phyloP scores from a whole-genome alignment of 805 yeast genomes.

The Suhomyces canberraensis region DNA sequence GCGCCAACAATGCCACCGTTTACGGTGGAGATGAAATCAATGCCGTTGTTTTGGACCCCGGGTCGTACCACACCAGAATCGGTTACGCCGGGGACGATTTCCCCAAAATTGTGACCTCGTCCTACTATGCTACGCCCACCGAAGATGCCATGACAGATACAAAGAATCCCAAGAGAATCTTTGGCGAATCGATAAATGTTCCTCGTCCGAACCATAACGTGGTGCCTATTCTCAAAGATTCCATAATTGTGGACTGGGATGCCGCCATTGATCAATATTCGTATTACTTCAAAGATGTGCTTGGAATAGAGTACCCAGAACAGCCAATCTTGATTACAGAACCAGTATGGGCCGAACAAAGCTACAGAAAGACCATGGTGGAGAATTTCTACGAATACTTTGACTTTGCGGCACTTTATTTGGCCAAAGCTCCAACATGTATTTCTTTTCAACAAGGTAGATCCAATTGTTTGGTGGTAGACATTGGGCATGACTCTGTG shows the following conservation, averaged over 20 bases:
- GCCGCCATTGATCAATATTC: slow-evolving; percentile 73
- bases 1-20: slow-evolving; percentile 19
- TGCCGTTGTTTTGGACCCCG: slow-evolving; percentile 90
- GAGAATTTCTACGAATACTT: slow-evolving; percentile 69
- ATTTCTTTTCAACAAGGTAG: slow-evolving; percentile 86
- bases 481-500: slow-evolving; percentile 74
- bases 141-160: slow-evolving; percentile 11
- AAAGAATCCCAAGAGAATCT: slow-evolving; percentile 16
- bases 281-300: slow-evolving; percentile 49
- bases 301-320: slow-evolving; percentile 54
- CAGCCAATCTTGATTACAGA: slow-evolving; percentile 83
- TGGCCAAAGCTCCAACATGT: slow-evolving; percentile 83
- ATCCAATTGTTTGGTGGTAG: slow-evolving; percentile 83
- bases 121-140: slow-evolving; percentile 53
- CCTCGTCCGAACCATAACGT: slow-evolving; percentile 53
- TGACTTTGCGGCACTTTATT: slow-evolving; percentile 74
- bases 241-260: slow-evolving; percentile 80
- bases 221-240: slow-evolving; percentile 57
- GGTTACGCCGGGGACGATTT: slow-evolving; percentile 93
- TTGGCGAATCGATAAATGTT: slow-evolving; percentile 43
- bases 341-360: slow-evolving; percentile 76
- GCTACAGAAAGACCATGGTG: slow-evolving; percentile 64
- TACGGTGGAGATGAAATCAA: slow-evolving; percentile 72
- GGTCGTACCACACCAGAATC: slow-evolving; percentile 74
- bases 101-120: slow-evolving; percentile 74